Conservation (phyloP, 2,329 filamentous ascomycete species). For the Ophiostoma quercus region DNA sequence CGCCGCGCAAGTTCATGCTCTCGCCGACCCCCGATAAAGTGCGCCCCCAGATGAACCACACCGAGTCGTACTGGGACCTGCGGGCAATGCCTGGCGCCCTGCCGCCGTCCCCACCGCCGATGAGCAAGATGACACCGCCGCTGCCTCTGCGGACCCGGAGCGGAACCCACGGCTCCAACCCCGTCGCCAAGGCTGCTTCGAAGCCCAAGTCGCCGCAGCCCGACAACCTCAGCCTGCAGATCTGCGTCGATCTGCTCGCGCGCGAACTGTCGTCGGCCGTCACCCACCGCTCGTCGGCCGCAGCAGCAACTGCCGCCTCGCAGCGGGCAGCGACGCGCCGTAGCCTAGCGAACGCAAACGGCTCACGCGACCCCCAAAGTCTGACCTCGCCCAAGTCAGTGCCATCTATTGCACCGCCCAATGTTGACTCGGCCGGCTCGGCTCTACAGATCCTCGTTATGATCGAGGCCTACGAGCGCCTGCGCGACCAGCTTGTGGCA, state of each 20-base stretch:
- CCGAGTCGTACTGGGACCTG: slow-evolving; percentile 7
- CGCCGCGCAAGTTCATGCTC: slow-evolving; percentile 17
- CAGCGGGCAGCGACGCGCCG: slow-evolving; percentile 18
- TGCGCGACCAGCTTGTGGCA: slow-evolving; percentile 43
- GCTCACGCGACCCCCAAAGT: neutral
- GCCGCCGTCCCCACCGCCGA: neutral
- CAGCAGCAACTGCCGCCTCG: slow-evolving; percentile 15
- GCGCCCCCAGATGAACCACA: neutral
- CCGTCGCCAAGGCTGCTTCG: neutral
- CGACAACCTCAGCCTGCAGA: slow-evolving; percentile 44
- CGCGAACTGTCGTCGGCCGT: slow-evolving; percentile 46
- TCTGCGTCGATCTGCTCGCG: slow-evolving; percentile 48
- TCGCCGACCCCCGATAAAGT: neutral
- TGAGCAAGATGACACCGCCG: slow-evolving; percentile 13
- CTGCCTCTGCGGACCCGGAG: slow-evolving; percentile 19
- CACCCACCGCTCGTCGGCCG: slow-evolving; percentile 17
- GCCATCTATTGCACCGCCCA: slow-evolving; percentile 25
- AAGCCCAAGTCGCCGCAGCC: slow-evolving; percentile 25
- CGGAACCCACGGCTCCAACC: slow-evolving; percentile 1
- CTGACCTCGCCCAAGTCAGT: neutral
- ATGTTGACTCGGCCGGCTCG: slow-evolving; percentile 35
- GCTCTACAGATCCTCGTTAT: slow-evolving; percentile 51
- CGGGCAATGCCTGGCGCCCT: neutral
- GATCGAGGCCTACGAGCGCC: slow-evolving; percentile 54
- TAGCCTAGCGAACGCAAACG: slow-evolving; percentile 5